Base-by-base conservation (phyloP, 352 stramenopile species). In the Pythium pectinolyticum region DNA sequence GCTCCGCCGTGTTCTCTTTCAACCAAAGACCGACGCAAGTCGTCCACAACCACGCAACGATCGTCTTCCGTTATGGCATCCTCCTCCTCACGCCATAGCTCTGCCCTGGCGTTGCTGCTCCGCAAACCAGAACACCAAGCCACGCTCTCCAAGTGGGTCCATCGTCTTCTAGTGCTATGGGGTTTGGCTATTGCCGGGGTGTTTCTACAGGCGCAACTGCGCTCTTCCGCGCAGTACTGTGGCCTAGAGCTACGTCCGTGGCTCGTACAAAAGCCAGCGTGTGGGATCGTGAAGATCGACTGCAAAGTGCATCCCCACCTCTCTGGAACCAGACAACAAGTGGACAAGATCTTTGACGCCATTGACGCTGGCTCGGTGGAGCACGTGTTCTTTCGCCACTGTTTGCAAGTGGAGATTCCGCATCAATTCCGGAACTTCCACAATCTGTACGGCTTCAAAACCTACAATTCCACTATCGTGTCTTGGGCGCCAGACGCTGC, bases 201-300 rank as follows among this genome's bases (percentile, higher is more conserved):
- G n/a, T 65, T 79, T 45, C 3, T 77, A 15, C 41, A 50, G 8
- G 66, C 62, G 9, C 55, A 61, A 7, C 51, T 35, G 0, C 55
- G 54, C 1, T 2, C 47, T 1, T 27, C n/a, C 1, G 30, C 57
- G 12, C 22, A 40, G 1, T 34, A 69, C 10, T 83, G 72, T 24
- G 25, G 47, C 20, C 65, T 83, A 15, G 57, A 64, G 22, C 34
- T 75, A 25, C 67, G 65, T 6, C 69, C 75, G 3, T 83, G 72
- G 72, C 47, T 66, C 14, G 67, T 53, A 3, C 55, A 28, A 2
- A 57, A 59, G 5, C 48, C 65, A 2, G 65, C 69, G 12, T 83
- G 72, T 27, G 61, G 69, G 4, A 22, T 80, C 3, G 7, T 80
- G 22, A 56, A 62, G 1, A 37, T 57, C 32, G 35, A 67, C 12